Evolutionary conservation across 2,329 filamentous ascomycete genomes (phyloP), one percentile per base, ranked within the genome.

Genomic region (Acarospora socialis): DNA sequence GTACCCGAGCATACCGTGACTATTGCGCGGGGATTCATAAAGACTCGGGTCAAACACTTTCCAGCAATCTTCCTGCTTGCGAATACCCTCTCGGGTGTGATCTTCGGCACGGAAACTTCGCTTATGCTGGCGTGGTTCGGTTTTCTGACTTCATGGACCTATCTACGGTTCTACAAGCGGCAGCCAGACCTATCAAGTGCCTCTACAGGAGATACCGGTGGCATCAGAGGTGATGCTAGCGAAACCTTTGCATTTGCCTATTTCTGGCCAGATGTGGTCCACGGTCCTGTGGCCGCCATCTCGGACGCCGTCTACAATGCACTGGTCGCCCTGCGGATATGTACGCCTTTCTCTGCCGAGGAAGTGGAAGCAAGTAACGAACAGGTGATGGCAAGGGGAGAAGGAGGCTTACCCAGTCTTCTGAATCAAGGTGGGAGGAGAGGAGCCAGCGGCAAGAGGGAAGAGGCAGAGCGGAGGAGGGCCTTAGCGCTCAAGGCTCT

Each of bases 1-100:
- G 80, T 95, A 21, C 90, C 90, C 14, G 86, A 93, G 40, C 90
- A 98, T 56, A 98, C 90, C 7, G 87, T 95, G 32, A 90, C 87
- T 4, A 72, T 98, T 36, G 87, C 93, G 61, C 79, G 80, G 42
- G 84, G 84, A 42, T 62, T 93, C 39, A 54, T 95, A 37, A 92
- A 90, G 38, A 74, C 95, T 54, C 81, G 87, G 44, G 84, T 98
- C 33, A 76, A 77, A 52, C 74, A 78, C 52, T 77, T 78, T 61
- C 92, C 60, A 41, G 90, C 60, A 65, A 80, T 74, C 53, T 93
- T 68, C 63, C 73, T 68, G 41, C 55, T 81, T 35, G 69, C 92
- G 38, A 76, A 81, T 43, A 66, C 77, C 20, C 62, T 81, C 32
- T 73, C 73, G 18, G 71, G 73, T 20, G 54, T 77, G 2, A 44